Percentiles rank a stretch among this genome's conserved stretches.
Conservation (phyloP, 2,329 filamentous ascomycete species). For the Fusarium scirpi region DNA sequence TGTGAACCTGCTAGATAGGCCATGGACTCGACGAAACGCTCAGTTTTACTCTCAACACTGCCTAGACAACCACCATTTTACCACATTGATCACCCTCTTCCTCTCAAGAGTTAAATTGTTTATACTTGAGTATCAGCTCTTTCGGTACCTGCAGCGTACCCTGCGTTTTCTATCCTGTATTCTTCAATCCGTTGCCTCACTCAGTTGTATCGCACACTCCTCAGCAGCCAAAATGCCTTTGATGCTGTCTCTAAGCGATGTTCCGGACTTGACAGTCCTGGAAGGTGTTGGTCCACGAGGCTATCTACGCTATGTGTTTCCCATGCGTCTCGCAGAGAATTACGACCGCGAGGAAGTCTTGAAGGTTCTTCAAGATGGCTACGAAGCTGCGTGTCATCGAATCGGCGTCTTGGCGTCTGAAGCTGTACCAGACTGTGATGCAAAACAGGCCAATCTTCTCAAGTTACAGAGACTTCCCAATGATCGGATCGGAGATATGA, state of each 20-base stretch:
- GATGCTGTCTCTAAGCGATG: neutral
- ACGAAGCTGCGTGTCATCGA: constrained; percentile 6
- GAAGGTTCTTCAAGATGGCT: neutral
- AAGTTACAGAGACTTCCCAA: constrained; percentile 12
- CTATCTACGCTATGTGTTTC: constrained; percentile 32
- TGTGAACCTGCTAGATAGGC: neutral
- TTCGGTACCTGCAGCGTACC: neutral
- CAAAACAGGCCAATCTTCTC: constrained; percentile 13
- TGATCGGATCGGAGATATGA: neutral
- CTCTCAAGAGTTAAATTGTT: neutral
- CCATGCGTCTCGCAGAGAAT: constrained; percentile 2
- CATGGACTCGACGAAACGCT: neutral
- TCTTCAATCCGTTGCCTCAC: too few relatives aligned
- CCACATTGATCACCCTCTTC: neutral
- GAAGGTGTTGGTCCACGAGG: constrained; percentile 25
- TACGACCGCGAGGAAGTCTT: neutral
- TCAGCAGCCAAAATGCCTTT: neutral
- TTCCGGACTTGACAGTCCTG: constrained; percentile 14
- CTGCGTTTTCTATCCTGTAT: neutral
- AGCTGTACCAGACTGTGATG: constrained; percentile 15
- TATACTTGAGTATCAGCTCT: neutral
- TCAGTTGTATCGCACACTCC: fast-evolving
- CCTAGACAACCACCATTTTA: neutral
- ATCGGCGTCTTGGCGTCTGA: constrained; percentile 21
- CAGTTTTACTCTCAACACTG: too few relatives aligned